Percentiles rank a stretch among this genome's conserved stretches.
These are phyloP conservation scores for Ceratobasidium sp. DNA, from an alignment of 1,284 basidiomycete species.

Conservation along the genomic window DNA sequence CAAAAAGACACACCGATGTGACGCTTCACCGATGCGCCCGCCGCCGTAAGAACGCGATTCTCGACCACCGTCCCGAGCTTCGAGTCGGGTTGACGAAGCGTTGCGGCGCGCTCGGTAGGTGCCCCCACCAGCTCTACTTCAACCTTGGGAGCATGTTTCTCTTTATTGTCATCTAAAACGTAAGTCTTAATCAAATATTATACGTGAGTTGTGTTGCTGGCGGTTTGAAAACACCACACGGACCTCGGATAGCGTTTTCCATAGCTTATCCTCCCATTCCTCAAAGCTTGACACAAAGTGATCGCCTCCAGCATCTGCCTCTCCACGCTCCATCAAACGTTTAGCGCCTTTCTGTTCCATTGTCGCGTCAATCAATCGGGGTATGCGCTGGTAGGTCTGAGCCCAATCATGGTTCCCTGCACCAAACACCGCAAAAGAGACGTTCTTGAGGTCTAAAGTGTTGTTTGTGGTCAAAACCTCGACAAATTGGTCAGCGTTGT, in stretches of 20 bases:
- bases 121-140: conserved; percentile 58
- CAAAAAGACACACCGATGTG: conserved; percentile 59
- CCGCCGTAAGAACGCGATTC: conserved; percentile 61
- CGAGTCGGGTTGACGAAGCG: conserved; percentile 61
- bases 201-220: no score
- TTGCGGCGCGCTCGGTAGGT: conserved; percentile 58
- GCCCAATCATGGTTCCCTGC: conserved; percentile 70
- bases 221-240: neutral
- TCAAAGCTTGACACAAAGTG: conserved; percentile 66
- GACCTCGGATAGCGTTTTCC: conserved; percentile 56
- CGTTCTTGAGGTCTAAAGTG: conserved; percentile 57
- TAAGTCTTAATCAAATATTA: conserved; percentile 26
- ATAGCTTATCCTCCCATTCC: conserved; percentile 62
- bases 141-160: conserved; percentile 52
- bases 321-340: conserved; percentile 60
- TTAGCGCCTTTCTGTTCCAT: conserved; percentile 61
- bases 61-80: conserved; percentile 61
- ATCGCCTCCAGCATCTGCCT: conserved; percentile 61
- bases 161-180: conserved; percentile 50
- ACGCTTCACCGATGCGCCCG: conserved; percentile 61
- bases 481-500: conserved; percentile 65
- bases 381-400: conserved; percentile 66
- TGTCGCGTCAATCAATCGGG: conserved; percentile 61
- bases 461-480: conserved; percentile 58
- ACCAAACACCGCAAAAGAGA: conserved; percentile 66